A percentile compares a stretch with the other conserved stretches of the same genome.
Evolutionary conservation across 306 rosid species (phyloP).

Genomic region (Vigna angularis): DNA sequence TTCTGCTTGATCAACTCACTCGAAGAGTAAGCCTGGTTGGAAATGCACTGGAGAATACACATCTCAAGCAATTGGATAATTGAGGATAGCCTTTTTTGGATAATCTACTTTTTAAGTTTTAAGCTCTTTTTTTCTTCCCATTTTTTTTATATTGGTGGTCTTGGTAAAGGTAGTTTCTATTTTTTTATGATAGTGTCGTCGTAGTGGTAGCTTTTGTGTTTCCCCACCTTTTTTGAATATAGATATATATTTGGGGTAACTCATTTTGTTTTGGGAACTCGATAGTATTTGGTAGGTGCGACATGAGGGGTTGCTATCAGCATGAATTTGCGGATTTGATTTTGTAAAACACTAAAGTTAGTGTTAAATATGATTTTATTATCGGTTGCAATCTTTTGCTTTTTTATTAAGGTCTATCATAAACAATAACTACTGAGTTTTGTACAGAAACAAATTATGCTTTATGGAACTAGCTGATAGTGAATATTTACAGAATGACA

Average conservation of each 20-base stretch:
- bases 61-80: constrained; percentile 43
- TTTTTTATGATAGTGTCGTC: constrained; percentile 41
- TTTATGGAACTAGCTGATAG: no score
- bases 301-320: constrained; percentile 29
- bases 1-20: constrained; percentile 57
- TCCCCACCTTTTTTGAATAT: constrained; percentile 50
- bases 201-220: constrained; percentile 45
- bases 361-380: constrained; percentile 26
- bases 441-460: no score
- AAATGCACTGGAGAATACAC: neutral
- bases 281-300: constrained; percentile 34
- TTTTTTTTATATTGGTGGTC: constrained; percentile 40
- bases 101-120: constrained; percentile 42
- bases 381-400: neutral
- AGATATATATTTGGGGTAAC: constrained; percentile 34
- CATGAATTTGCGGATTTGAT: constrained; percentile 40
- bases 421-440: no score
- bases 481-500: no score
- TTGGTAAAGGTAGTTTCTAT: constrained; percentile 46
- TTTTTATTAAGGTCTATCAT: no score
- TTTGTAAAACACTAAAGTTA: constrained; percentile 23
- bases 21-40: neutral
- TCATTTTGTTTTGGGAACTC: constrained; percentile 4
- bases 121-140: constrained; percentile 37
- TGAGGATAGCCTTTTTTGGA: constrained; percentile 39